These are phyloP conservation scores for Styphnolobium japonicum DNA, from an alignment of 306 rosid species.

Conservation along the genomic window DNA sequence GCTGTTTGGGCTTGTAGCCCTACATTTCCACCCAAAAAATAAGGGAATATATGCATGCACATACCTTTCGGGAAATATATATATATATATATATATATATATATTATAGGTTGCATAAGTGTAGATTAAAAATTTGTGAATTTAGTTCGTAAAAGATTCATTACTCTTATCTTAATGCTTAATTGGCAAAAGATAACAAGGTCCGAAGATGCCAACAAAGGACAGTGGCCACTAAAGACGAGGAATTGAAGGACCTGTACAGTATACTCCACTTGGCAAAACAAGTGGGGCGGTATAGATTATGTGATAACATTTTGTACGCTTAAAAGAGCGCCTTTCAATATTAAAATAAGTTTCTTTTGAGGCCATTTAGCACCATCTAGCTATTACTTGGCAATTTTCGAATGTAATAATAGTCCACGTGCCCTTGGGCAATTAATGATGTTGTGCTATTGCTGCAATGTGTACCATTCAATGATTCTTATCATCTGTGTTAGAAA, in stretches of 20 bases:
- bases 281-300: conserved; percentile 41
- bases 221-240: background rate
- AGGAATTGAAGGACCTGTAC: background rate
- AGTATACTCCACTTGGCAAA: background rate
- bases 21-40: too few relatives aligned
- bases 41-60: too few relatives aligned
- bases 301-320: background rate
- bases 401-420: background rate
- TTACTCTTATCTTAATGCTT: too few relatives aligned
- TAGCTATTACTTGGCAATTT: background rate
- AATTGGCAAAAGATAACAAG: background rate
- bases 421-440: background rate
- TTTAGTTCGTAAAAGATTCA: too few relatives aligned
- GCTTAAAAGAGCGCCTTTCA: background rate
- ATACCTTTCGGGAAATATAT: too few relatives aligned
- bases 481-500: background rate
- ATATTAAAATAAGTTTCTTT: background rate
- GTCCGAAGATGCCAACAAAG: background rate
- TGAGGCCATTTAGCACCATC: background rate
- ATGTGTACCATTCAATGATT: background rate
- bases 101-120: too few relatives aligned
- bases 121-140: too few relatives aligned
- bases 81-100: too few relatives aligned
- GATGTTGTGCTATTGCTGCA: background rate
- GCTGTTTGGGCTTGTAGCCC: too few relatives aligned